Percentiles rank a stretch among this genome's conserved stretches.
Evolutionary conservation across 495 filamentous ascomycete genomes (phyloP).

Genomic region (Lepidopterella palustris): DNA sequence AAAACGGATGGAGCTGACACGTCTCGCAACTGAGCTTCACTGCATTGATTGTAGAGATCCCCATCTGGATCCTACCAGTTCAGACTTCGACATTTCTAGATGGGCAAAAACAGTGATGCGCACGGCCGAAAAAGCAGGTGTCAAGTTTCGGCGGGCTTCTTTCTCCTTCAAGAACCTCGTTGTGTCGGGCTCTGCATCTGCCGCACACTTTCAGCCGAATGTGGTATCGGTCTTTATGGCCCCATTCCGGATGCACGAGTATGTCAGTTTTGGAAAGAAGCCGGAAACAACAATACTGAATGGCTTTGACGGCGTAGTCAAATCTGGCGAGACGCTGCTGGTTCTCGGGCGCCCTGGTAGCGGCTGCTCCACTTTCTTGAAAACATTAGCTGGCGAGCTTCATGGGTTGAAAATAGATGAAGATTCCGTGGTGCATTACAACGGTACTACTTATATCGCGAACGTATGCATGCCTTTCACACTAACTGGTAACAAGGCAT

Average conservation of each 20-base stretch:
- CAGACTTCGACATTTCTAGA: too few species aligned
- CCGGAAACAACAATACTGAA: neutral
- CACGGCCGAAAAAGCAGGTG: too few species aligned
- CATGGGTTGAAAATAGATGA: constrained; percentile 12
- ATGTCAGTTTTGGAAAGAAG: neutral
- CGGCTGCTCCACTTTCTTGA: constrained; percentile 31
- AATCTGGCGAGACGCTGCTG: neutral
- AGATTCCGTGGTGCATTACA: constrained; percentile 20
- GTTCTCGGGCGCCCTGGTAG: too few species aligned
- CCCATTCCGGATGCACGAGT: neutral
- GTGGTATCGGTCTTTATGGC: neutral
- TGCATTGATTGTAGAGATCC: too few species aligned
- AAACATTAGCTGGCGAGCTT: constrained; percentile 14
- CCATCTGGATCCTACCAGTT: too few species aligned
- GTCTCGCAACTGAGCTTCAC: too few species aligned
- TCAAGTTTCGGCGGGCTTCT: too few species aligned
- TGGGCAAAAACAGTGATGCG: too few species aligned
- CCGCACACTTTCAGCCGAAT: neutral
- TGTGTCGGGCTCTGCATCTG: neutral
- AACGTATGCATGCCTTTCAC: neutral
- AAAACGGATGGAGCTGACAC: too few species aligned
- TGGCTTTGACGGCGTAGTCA: neutral
- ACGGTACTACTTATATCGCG: constrained; percentile 4
- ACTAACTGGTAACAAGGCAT: too few species aligned
- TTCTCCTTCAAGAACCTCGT: neutral